Percentiles rank a stretch among this genome's conserved stretches.
phyloP scores from a whole-genome alignment of 1,284 basidiomycete genomes.

The Ceratobasidium sp. region DNA sequence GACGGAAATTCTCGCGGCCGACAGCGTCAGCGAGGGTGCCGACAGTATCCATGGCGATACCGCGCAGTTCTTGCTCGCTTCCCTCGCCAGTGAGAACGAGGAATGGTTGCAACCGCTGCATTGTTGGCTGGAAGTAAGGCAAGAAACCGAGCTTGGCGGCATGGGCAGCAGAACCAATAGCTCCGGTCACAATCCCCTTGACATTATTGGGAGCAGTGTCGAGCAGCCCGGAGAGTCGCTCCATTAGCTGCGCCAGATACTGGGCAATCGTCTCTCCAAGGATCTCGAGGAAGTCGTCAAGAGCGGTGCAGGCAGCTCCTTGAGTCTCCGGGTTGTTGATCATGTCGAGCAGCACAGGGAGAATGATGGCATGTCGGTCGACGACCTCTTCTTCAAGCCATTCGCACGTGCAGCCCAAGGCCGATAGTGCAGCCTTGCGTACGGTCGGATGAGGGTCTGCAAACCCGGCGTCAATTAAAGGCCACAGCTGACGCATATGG shows the following conservation, averaged over 20 bases:
- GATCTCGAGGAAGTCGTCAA: slow-evolving; percentile 96
- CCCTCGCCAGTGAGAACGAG: slow-evolving; percentile 81
- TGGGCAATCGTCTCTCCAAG: slow-evolving; percentile 85
- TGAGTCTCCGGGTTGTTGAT: slow-evolving; percentile 90
- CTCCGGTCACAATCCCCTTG: slow-evolving; percentile 96
- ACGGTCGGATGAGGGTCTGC: slow-evolving; percentile 85
- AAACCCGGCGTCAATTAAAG: slow-evolving; percentile 89
- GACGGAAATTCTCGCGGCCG: slow-evolving; percentile 91
- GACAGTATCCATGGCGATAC: slow-evolving; percentile 97
- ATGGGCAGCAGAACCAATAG: slow-evolving; percentile 97
- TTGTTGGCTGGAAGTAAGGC: slow-evolving; percentile 94
- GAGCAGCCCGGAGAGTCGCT: slow-evolving; percentile 87
- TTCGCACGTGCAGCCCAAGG: slow-evolving; percentile 96
- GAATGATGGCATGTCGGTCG: slow-evolving; percentile 79
- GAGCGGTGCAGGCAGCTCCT: slow-evolving; percentile 91
- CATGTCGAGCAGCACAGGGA: slow-evolving; percentile 91
- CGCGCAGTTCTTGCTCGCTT: slow-evolving; percentile 92
- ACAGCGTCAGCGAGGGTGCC: slow-evolving; percentile 98
- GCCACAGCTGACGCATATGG: slow-evolving; percentile 89
- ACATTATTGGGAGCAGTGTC: slow-evolving; percentile 85
- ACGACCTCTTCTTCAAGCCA: slow-evolving; percentile 96
- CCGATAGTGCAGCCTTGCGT: slow-evolving; percentile 93
- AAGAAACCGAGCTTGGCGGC: slow-evolving; percentile 93
- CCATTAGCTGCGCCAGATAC: slow-evolving; percentile 96
- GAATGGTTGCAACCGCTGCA: slow-evolving; percentile 89